Evolutionary conservation across 495 filamentous ascomycete genomes (phyloP).

Genomic region (Tuber borchii): DNA sequence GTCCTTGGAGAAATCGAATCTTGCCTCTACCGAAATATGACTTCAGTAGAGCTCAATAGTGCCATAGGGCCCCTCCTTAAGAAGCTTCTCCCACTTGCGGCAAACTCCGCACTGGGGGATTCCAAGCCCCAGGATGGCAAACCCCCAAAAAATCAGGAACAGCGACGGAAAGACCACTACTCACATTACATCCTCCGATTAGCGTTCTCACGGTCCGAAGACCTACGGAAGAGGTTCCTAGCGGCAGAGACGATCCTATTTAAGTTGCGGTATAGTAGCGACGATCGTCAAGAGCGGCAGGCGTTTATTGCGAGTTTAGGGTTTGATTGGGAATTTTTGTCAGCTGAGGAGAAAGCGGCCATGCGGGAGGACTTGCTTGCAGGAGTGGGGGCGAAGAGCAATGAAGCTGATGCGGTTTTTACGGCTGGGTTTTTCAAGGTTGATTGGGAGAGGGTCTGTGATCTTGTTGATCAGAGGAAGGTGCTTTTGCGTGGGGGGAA

Average conservation of each 20-base stretch:
- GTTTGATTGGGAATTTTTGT: slow-evolving; percentile 74
- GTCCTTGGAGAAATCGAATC: slow-evolving; percentile 94
- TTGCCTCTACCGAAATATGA: slow-evolving; percentile 88
- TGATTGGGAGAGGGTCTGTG: slow-evolving; percentile 86
- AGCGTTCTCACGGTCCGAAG: slow-evolving; percentile 85
- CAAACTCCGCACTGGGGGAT: slow-evolving; percentile 58
- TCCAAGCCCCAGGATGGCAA: slow-evolving; percentile 8
- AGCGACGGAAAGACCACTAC: slow-evolving; percentile 96
- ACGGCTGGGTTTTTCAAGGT: slow-evolving; percentile 89
- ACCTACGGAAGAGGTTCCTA: slow-evolving; percentile 79
- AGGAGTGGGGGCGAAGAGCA: slow-evolving; percentile 45
- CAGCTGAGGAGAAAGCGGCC: slow-evolving; percentile 63
- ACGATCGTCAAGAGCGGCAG: slow-evolving; percentile 61
- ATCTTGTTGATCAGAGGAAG: slow-evolving; percentile 71
- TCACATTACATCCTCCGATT: slow-evolving; percentile 94
- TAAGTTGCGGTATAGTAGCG: slow-evolving; percentile 63
- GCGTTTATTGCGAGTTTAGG: slow-evolving; percentile 71
- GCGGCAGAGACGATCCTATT: slow-evolving; percentile 86
- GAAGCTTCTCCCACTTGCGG: slow-evolving; percentile 76
- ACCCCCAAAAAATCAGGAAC: slow-evolving; percentile 45
- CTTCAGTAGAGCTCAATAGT: slow-evolving; percentile 63
- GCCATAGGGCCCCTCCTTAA: slow-evolving; percentile 75
- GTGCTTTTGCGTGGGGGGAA: slow-evolving; percentile 74
- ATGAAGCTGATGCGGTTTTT: slow-evolving; percentile 45
- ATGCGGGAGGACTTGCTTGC: slow-evolving; percentile 51